Evolutionary conservation across 495 filamentous ascomycete genomes (phyloP).

Genomic region (Penicillium chermesinum): DNA sequence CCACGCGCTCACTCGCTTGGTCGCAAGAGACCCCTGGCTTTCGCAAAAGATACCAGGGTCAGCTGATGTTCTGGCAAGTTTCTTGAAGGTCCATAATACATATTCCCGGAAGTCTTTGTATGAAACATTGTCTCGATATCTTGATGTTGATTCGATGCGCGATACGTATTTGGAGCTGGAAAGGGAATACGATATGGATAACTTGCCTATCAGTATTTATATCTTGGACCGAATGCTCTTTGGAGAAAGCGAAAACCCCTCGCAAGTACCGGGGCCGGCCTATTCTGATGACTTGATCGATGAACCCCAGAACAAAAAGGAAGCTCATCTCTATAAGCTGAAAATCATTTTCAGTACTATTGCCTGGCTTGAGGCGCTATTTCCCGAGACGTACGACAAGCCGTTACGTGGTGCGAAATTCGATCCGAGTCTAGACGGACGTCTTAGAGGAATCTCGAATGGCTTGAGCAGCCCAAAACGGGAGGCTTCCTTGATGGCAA

Average conservation of each 20-base stretch:
- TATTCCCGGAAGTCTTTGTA: background rate
- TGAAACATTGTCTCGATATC: background rate
- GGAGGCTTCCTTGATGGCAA: background rate
- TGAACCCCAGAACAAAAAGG: background rate
- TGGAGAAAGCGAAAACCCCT: background rate
- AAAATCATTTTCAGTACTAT: background rate
- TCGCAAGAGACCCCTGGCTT: background rate
- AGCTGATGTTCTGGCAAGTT: background rate
- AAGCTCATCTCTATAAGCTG: background rate
- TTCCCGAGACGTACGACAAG: background rate
- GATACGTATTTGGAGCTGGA: background rate
- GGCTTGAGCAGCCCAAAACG: background rate
- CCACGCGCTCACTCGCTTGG: background rate
- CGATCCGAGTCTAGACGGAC: too few relatives aligned
- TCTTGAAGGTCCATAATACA: background rate
- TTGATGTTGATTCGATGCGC: background rate
- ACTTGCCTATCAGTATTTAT: background rate
- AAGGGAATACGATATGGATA: background rate
- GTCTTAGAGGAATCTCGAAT: background rate
- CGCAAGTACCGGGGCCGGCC: background rate
- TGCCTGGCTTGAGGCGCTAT: background rate
- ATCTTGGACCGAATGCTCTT: background rate
- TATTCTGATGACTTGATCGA: background rate
- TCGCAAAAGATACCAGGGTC: background rate
- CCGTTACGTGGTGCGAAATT: too few relatives aligned